A percentile compares a stretch with the other conserved stretches of the same genome.
Evolutionary conservation across 2,329 filamentous ascomycete genomes (phyloP).

Genomic region (Chaetomium globosum): DNA sequence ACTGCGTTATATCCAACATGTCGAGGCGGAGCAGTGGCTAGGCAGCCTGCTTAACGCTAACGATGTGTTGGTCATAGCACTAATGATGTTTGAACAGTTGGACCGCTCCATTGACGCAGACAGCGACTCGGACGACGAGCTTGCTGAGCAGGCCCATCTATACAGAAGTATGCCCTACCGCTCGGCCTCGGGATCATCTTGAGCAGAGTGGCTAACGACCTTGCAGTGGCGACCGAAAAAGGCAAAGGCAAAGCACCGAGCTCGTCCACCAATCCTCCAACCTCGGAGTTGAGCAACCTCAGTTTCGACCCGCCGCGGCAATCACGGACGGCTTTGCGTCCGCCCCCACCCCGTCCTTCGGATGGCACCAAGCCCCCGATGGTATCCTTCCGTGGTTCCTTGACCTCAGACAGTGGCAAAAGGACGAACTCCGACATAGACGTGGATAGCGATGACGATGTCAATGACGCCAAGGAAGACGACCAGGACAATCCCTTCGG

Average conservation of each 20-base stretch:
- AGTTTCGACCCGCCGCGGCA: constrained; percentile 45
- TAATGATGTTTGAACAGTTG: constrained; percentile 93
- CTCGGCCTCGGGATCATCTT: background rate
- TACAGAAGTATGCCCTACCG: constrained; percentile 58
- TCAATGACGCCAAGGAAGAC: constrained; percentile 60
- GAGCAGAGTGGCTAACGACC: background rate
- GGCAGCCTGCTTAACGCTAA: constrained; percentile 91
- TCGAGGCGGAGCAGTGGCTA: constrained; percentile 89
- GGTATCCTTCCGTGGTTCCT: constrained; percentile 48
- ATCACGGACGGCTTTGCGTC: constrained; percentile 45
- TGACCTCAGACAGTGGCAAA: constrained; percentile 46
- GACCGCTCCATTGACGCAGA: constrained; percentile 81
- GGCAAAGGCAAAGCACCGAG: constrained; percentile 53
- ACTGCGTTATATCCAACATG: constrained; percentile 86
- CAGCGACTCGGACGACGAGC: constrained; percentile 69
- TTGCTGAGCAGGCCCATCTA: constrained; percentile 66
- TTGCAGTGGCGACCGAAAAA: constrained; percentile 57
- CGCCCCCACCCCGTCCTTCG: constrained; percentile 51
- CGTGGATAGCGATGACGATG: constrained; percentile 45
- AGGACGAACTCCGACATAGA: constrained; percentile 41
- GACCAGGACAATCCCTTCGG: constrained; percentile 87
- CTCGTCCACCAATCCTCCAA: constrained; percentile 46
- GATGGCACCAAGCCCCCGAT: constrained; percentile 54
- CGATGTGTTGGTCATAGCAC: constrained; percentile 87
- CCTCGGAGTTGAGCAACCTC: constrained; percentile 50